Conservation (phyloP, 192 early-diverging fungal genomes). For the Entomortierella lignicola region DNA sequence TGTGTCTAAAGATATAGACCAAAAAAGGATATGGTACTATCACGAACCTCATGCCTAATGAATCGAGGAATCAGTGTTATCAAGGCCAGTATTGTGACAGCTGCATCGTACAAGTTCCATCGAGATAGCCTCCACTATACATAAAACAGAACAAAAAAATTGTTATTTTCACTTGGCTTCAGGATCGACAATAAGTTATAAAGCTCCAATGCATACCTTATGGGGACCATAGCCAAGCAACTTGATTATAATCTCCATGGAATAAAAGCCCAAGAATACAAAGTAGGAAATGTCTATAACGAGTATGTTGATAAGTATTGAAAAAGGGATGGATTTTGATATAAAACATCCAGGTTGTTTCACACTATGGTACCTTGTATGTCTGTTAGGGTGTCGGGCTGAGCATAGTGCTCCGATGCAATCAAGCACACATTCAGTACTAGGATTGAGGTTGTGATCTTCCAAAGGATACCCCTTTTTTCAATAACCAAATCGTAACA, state of each 20-base stretch:
- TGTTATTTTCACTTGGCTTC: too few relatives aligned
- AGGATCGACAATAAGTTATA: too few relatives aligned
- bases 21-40: not conserved
- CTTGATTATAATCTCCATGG: conserved; percentile 35
- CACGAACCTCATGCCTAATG: conserved; percentile 34
- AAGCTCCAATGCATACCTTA: conserved; percentile 17
- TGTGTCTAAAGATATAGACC: not conserved
- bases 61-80: conserved; percentile 48
- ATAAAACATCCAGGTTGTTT: too few relatives aligned
- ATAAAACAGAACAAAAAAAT: not conserved
- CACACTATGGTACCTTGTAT: conserved; percentile 28
- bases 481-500: conserved; percentile 65
- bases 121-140: conserved; percentile 41
- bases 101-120: conserved; percentile 46
- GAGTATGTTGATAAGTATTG: too few relatives aligned
- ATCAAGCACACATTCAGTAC: conserved; percentile 61
- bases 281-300: conserved; percentile 52
- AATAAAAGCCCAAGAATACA: conserved; percentile 33
- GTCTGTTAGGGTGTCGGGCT: conserved; percentile 36
- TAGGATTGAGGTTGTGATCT: conserved; percentile 59
- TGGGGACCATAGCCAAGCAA: conserved; percentile 39
- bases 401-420: conserved; percentile 41
- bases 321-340: not conserved
- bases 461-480: conserved; percentile 62
- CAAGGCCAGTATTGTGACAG: conserved; percentile 27